Base-by-base conservation (phyloP, 768 basidiomycete species). In the Lentinula sp. region DNA sequence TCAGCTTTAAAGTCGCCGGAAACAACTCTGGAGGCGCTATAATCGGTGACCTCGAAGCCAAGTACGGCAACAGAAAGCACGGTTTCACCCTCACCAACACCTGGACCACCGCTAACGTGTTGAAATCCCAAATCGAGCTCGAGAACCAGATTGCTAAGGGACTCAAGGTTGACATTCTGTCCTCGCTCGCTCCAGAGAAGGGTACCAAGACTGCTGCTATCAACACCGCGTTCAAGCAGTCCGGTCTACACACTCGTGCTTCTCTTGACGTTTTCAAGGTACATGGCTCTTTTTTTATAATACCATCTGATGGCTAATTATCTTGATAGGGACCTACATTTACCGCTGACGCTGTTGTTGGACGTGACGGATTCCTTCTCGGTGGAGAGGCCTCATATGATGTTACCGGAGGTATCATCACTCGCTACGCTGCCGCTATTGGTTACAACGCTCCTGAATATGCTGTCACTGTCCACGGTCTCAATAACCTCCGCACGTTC, bases 71-170 rank as follows among this genome's bases (percentile, higher is more conserved):
- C 83, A 84, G 84, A 80, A 86, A 87, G 77, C 93, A 96, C 75
- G 97, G 97, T 65, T 81, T 98, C 70, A 88, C 88, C 73, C 80
- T 97, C 83, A 98, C 97, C 67, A 84, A 96, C 79, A 84, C 91
- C 60, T 99, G 97, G 97, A 94, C 93, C 59, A 98, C 96, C 70
- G 68, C 85, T 73, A 99, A 99, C 82, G 75, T 88, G 71, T 89
- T 99, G 80, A 89, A 89, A 74, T 89, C 89, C 66, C 86, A 89
- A 73, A 75, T 98, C 65, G 97, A 99, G 82, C 80, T 98, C 71
- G 95, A 98, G 77, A 95, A 98, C 81, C 88, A 94, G 79, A 84
- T 98, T 72, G 93, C 96, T 69, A 90, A 95, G 79, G 97, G 96
- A 64, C 86, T 99, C 80, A 99, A 99, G 82, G 79, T 99, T 71